Base-by-base conservation (phyloP, 2,329 filamentous ascomycete species). In the Cladophialophora exuberans region DNA sequence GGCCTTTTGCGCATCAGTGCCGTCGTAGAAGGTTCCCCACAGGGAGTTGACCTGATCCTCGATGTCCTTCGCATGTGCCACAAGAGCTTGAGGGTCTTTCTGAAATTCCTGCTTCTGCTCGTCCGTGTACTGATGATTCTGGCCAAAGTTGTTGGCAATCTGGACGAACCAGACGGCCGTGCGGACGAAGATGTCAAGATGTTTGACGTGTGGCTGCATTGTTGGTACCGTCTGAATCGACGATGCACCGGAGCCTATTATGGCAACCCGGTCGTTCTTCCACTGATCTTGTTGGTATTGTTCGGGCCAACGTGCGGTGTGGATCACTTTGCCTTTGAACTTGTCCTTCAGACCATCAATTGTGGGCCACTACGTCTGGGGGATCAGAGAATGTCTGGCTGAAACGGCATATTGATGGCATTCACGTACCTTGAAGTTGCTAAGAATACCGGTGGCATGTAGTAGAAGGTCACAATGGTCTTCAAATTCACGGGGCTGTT, bases 31-130 rank as follows among this genome's bases (percentile, higher is more conserved):
- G 1, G 65, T 46, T 4, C 68, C 70, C 75, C 75, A 80, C 0
- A 76, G 38, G 2, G 70, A 72, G 56, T 79, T 80, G 23, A 80
- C 62, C 52, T 76, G 69, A 43, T 70, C 66, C 56, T 78, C 75
- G 41, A 76, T 73, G 48, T 69, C 66, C 53, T 76, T 78, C 6
- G 73, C 72, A 41, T 78, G 72, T 1, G 69, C 69, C 0, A 77
- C 68, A 3, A 78, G 54, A n/a, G 67, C 64, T 66, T 57, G 65
- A 0, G 73, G 71, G 33, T 79, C 67, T 2, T 18, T 36, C 2
- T 67, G 64, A 3, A 75, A 69, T 59, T 4, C 73, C 67, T 4
- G 69, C 67, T 60, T 78, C 67, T 56, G 73, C 68, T 39, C 71
- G 56, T 1, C 69, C 17, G 53, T 68, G 57, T 79, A 79, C 42